phyloP scores from a whole-genome alignment of 768 basidiomycete species.

The Boletales sp. region DNA sequence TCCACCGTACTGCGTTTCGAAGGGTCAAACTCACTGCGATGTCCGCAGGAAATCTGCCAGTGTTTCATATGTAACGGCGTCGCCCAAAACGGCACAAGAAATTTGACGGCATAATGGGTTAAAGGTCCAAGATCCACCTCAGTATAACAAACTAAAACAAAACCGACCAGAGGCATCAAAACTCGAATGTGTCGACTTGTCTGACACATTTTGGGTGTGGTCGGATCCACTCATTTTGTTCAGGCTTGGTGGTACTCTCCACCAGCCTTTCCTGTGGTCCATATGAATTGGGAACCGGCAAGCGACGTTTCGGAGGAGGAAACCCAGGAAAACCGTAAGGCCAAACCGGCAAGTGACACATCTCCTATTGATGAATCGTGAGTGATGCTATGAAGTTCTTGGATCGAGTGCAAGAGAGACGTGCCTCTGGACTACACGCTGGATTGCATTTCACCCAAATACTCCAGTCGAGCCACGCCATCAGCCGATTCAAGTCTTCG shows the following conservation, averaged over 20 bases:
- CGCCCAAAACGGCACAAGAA: no score
- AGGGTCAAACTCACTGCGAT: no score
- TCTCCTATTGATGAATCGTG: constrained; percentile 5
- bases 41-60: no score
- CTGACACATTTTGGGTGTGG: not conserved
- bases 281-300: not conserved
- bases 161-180: not conserved
- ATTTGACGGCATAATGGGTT: no score
- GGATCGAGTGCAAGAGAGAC: constrained; percentile 4
- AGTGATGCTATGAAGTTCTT: not conserved
- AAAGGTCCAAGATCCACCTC: no score
- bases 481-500: constrained; percentile 32
- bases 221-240: not conserved
- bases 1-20: no score
- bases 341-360: constrained; percentile 18
- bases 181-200: not conserved
- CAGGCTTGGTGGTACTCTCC: not conserved
- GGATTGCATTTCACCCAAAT: constrained; percentile 48
- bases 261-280: not conserved
- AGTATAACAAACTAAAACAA: no score
- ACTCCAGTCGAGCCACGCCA: constrained; percentile 53
- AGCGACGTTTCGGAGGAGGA: not conserved
- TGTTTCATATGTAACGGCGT: no score
- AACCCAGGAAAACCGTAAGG: not conserved
- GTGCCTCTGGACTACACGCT: constrained; percentile 42